Evolutionary conservation across 2,329 filamentous ascomycete genomes (phyloP).

Genomic region (Metarhizium humberi): DNA sequence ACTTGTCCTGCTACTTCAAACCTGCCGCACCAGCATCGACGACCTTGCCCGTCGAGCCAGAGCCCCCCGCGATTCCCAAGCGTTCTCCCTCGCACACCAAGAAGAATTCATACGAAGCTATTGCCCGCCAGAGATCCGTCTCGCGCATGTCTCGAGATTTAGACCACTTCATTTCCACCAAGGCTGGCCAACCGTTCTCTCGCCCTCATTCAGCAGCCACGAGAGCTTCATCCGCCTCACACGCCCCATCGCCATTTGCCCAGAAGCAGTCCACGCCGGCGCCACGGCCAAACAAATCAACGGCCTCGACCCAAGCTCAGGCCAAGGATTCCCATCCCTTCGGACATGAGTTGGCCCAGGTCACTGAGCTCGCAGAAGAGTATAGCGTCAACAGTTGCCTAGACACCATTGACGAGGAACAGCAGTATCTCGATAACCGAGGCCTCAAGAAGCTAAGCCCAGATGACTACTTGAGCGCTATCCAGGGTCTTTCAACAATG

Average conservation of each 20-base stretch:
- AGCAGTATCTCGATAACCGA: constrained; percentile 56
- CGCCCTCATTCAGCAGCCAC: constrained; percentile 49
- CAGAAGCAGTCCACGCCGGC: constrained; percentile 20
- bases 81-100: constrained; percentile 84
- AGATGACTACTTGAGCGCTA: constrained; percentile 76
- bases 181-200: constrained; percentile 46
- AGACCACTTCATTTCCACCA: constrained; percentile 42
- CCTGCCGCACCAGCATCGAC: constrained; percentile 35
- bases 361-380: constrained; percentile 88
- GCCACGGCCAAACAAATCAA: constrained; percentile 21
- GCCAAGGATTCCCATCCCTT: constrained; percentile 59
- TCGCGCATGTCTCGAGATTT: constrained; percentile 49
- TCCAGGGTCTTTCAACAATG: constrained; percentile 57
- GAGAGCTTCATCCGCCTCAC: constrained; percentile 38
- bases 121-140: constrained; percentile 57
- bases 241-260: constrained; percentile 19
- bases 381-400: constrained; percentile 55
- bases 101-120: constrained; percentile 63
- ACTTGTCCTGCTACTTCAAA: constrained; percentile 58
- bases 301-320: constrained; percentile 19
- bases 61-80: constrained; percentile 54
- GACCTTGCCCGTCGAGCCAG: constrained; percentile 21
- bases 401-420: constrained; percentile 55
- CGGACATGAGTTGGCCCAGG: constrained; percentile 79
- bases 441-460: constrained; percentile 68